phyloP scores from a whole-genome alignment of 768 basidiomycete genomes.

The Tulasnella sp. region DNA sequence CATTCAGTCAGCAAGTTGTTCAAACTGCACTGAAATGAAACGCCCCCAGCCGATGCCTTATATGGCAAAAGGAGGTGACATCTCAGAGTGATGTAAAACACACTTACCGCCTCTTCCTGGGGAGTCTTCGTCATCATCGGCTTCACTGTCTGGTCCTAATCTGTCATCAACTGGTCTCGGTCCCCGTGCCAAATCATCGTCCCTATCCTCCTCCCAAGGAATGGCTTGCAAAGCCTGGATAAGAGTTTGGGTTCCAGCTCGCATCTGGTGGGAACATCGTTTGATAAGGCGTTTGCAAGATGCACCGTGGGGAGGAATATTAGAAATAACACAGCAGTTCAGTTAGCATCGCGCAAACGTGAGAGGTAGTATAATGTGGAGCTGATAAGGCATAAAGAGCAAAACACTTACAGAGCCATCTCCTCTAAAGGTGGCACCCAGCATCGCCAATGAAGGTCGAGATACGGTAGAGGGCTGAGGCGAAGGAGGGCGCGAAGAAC shows the following conservation, averaged over 20 bases:
- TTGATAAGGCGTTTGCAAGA: constrained; percentile 12
- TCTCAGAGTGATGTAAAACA: neutral
- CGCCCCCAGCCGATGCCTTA: too few relatives aligned
- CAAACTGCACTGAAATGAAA: too few relatives aligned
- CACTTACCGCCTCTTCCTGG: constrained; percentile 8
- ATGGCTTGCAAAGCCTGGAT: constrained; percentile 80
- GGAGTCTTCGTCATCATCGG: constrained; percentile 50
- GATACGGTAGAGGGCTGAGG: constrained; percentile 24
- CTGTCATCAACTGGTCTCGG: too few relatives aligned
- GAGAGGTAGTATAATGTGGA: neutral
- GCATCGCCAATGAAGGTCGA: constrained; percentile 32
- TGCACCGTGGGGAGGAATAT: constrained; percentile 6
- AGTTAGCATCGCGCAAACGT: too few relatives aligned
- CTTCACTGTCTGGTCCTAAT: constrained; percentile 34
- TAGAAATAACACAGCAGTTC: too few relatives aligned
- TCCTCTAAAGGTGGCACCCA: constrained; percentile 39
- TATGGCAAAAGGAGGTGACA: too few relatives aligned
- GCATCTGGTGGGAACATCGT: constrained; percentile 51
- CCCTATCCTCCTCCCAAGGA: constrained; percentile 58
- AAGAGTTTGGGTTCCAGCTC: constrained; percentile 74
- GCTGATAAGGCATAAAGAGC: neutral
- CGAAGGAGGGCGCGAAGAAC: constrained; percentile 51
- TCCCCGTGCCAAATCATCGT: too few relatives aligned
- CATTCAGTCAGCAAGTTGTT: neutral
- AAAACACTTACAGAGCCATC: constrained; percentile 50